Evolutionary conservation across 371 early-diverging fungal genomes (phyloP), one percentile per base, ranked within the genome.

Genomic region (Lichtheimia hyalospora): DNA sequence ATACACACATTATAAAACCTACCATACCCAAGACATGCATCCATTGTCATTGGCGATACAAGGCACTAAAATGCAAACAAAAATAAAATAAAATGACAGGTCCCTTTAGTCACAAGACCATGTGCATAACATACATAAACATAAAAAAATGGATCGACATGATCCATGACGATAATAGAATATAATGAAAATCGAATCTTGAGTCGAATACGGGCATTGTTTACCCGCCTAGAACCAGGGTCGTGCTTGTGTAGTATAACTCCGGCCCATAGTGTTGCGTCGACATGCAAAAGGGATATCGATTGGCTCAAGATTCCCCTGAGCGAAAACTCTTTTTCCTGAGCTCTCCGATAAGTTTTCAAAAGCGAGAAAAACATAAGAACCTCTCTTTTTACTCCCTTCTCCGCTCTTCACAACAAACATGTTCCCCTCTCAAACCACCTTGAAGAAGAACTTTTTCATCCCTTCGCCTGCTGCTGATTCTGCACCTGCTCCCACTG

Each of bases 401-500:
- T 44, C 20, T 53, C 28, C 21, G 44, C 44, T 21, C 34, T 20
- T 53, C 53, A 28, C 24, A 43, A 25, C 15, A 44, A 41, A 41
- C 23, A 75, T 77, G 77, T 74, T 74, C 68, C 77, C 77, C 50
- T 66, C 71, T 57, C 74, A 77, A 67, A 56, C 66, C 43, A 53
- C 69, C 61, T 59, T 74, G 41, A 74, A 78, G 71, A 78, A 78
- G 69, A 78, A 70, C 73, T 72, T 74, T 54, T 67, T 70, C 58
- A 68, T 74, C 56, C 71, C 77, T 59, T 78, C 79, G 49, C 64
- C 75, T 58, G 74, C 74, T 60, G 73, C 63, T 52, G 79, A 78
- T 64, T 77, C 70, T 66, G 65, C 75, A 52, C 65, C 75, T 49
- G 75, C 81, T 58, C 84, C 84, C 63, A 79, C 87, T 60, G 89